A percentile compares a stretch with the other conserved stretches of the same genome.
Evolutionary conservation across 179 eudicot species (phyloP).

Genomic region (Heliamphora pulchella): DNA sequence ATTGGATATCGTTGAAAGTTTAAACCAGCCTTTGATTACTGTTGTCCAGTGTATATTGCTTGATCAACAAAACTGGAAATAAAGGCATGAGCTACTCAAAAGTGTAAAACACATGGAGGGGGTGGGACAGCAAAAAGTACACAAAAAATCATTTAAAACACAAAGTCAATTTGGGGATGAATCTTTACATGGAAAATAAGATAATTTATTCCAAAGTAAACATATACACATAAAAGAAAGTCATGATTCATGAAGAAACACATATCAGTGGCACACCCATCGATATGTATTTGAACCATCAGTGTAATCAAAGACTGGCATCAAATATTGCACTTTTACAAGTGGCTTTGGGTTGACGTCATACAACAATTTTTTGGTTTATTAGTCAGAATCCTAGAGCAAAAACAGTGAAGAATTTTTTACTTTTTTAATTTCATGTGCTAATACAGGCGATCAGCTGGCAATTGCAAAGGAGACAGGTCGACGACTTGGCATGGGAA

Average conservation of each 20-base stretch:
- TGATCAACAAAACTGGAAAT: slow-evolving; percentile 4
- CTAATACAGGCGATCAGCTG: slow-evolving; percentile 58
- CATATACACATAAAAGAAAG: too few relatives aligned
- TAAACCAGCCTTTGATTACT: too few relatives aligned
- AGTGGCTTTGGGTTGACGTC: neutral
- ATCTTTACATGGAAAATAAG: neutral
- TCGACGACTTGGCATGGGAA: slow-evolving; percentile 81
- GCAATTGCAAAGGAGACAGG: slow-evolving; percentile 93
- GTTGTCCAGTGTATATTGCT: too few relatives aligned
- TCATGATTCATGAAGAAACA: too few relatives aligned
- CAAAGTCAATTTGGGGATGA: neutral
- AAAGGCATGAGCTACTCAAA: neutral
- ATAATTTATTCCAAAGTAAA: too few relatives aligned
- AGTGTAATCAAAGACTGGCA: neutral
- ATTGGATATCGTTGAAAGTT: too few relatives aligned
- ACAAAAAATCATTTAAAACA: neutral
- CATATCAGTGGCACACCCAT: neutral
- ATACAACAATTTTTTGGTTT: neutral
- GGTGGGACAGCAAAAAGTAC: neutral
- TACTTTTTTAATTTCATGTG: neutral
- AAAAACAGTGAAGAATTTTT: neutral
- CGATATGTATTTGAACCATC: neutral
- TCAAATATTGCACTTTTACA: neutral
- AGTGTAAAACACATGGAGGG: neutral
- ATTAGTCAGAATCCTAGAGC: neutral